Conservation (phyloP, 2,329 filamentous ascomycete species). For the Colletotrichum sp. region DNA sequence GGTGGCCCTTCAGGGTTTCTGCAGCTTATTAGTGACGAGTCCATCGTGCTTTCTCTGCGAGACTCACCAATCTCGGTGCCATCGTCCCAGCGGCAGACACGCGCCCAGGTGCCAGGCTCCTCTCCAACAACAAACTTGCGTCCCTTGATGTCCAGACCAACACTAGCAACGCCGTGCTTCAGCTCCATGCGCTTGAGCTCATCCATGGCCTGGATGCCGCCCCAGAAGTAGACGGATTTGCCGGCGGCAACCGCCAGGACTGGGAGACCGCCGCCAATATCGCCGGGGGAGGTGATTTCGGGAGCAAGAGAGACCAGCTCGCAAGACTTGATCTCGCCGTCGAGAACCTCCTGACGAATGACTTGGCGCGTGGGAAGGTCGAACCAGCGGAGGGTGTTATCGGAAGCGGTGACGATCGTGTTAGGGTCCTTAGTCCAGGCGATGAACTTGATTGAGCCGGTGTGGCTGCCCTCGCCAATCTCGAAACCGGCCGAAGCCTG, state of each 20-base stretch:
- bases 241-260: slow-evolving; percentile 92
- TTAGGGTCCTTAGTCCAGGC: slow-evolving; percentile 92
- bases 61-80: slow-evolving; percentile 75
- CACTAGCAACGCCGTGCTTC: slow-evolving; percentile 86
- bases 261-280: slow-evolving; percentile 70
- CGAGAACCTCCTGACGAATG: slow-evolving; percentile 78
- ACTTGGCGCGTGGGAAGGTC: slow-evolving; percentile 80
- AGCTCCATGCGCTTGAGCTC: slow-evolving; percentile 82
- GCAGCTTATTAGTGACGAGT: slow-evolving; percentile 3
- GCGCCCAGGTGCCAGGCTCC: slow-evolving; percentile 94
- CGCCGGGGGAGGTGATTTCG: slow-evolving; percentile 61
- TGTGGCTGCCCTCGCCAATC: slow-evolving; percentile 84
- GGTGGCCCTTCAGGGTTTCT: slow-evolving; percentile 96
- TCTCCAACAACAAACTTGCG: slow-evolving; percentile 89
- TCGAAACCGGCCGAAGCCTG: slow-evolving; percentile 75
- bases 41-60: accelerated
- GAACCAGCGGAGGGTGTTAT: slow-evolving; percentile 94
- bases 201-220: slow-evolving; percentile 72
- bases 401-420: slow-evolving; percentile 87
- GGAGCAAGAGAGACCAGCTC: slow-evolving; percentile 79
- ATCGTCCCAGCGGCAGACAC: slow-evolving; percentile 88
- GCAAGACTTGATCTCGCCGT: slow-evolving; percentile 88
- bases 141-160: slow-evolving; percentile 82
- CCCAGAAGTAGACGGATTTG: slow-evolving; percentile 92
- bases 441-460: slow-evolving; percentile 91